Evolutionary conservation across 1,284 basidiomycete species (phyloP), one percentile per base, ranked within the genome.

Genomic region (Xanthoconium separans): DNA sequence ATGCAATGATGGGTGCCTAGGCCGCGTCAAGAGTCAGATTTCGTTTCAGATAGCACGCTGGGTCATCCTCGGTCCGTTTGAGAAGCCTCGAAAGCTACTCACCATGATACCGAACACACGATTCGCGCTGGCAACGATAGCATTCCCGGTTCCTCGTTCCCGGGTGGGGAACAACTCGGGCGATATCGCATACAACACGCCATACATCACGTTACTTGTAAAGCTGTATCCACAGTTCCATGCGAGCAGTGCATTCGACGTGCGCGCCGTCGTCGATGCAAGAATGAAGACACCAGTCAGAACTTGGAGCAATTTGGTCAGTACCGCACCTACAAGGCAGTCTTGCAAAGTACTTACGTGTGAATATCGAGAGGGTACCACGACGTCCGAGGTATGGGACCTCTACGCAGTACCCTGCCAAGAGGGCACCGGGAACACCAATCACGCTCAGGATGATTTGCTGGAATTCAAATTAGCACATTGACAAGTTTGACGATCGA

Each of bases 111-210:
- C 83, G 60, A 83, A 88, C 53, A 82, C 70, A 48, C 83, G 78
- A 56, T 79, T 83, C 5, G 79, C 81, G 39, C 74, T 79, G 16
- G 79, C 77, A 4, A 78, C 78, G 30, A 87, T 71, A 3, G 80
- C 81, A 55, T 83, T 85, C 13, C 82, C 83, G 3, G 83, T 87
- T 6, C 82, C 85, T 51, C 89, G 73, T 58, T 87, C 83, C 58
- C 83, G 87, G 3, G 86, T 84, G 4, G 87, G 86, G 73, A 91
- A 90, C 10, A 89, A 65, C 66, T 91, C 87, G 1, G 84, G 84
- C 0, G 84, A 82, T 44, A 85, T 62, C 11, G 86, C 85, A 61
- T 89, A 91, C 53, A 90, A 70, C 1, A 90, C 85, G 15, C 86
- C 87, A 57, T 89, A 90, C 87, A 91, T 90, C 55, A 89, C 77